Evolutionary conservation across 805 yeast species (phyloP), one percentile per base, ranked within the genome.

Genomic region (Ogataea populi-albae): DNA sequence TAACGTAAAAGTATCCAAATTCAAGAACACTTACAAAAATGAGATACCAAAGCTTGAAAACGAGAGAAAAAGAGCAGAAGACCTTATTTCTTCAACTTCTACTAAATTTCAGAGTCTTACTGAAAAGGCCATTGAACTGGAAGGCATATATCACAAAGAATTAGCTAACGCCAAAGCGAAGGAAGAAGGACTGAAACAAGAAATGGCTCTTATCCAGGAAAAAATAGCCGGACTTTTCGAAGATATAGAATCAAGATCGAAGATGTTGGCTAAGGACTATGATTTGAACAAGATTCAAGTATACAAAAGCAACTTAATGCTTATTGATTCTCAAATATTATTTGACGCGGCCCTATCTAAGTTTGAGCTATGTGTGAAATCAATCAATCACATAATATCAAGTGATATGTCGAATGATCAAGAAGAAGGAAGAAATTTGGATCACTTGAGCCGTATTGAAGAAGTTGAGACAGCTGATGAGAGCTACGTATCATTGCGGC

Each of bases 291-390:
- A 50, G 12, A 34, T 56, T 17, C 55, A 52, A 17, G 19, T 56
- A 6, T 50, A 44, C 33, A 59, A 57, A 34, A 47, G 61, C 26
- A 50, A 50, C 28, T 29, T 57, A 2, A 32, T 53, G 38, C 35
- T 56, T 6, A 17, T 46, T 1, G 48, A 52, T 29, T 45, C 62
- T 6, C 49, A 55, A 35, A 43, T 52, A 16, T 25, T 58, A 23
- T 48, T 57, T 33, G 60, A 58, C 30, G 50, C 61, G 3, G 47
- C 59, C 12, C 23, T 58, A 9, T 41, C 50, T 1, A 55, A 47
- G 12, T 52, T 56, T 34, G 60, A 57, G 34, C 25, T 40, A 4
- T 34, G 51, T 14, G 51, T 48, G 17, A 18, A 22, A 4, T 39
- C 45, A 6, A 29, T 47, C 17, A 41, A 35, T 17, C 31, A 19